Base-by-base conservation (phyloP, 2,329 filamentous ascomycete genomes). In the Trichoderma sp. region DNA sequence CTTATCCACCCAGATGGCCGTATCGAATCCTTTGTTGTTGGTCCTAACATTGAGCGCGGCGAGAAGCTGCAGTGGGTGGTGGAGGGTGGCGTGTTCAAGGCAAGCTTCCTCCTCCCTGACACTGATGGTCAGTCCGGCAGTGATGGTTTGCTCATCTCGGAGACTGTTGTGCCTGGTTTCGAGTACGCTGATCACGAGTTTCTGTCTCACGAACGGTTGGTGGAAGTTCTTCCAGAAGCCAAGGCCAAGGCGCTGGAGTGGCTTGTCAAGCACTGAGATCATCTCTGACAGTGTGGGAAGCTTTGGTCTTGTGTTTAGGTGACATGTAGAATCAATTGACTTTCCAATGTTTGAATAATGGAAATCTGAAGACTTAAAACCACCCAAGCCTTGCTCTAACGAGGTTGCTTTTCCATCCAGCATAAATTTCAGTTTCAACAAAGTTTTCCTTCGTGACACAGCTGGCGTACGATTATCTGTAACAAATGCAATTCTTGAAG, bases 51-150 rank as follows among this genome's bases (percentile, higher is more conserved):
- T 6, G 85, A 84, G 4, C 82, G 80, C 0, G 92, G 91, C 0
- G 92, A 94, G 85, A 88, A 81, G 80, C 77, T 92, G 79, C 91
- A 93, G 81, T 94, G 92, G 92, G 85, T 93, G 76, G 91, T 94
- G 8, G 90, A 92, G 71, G 91, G 92, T 0, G 91, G 90, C 5
- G 90, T 91, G 81, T 94, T 88, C 81, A 94, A 93, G 83, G 89
- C 88, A 12, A 91, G 87, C 79, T 93, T 88, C 81, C 79, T 93
- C 75, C 81, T 92, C 38, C 78, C 82, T 60, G 75, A 67, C 8
- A 86, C 88, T 69, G 81, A 80, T 27, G 82, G 83, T 60, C 45
- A 66, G 33, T 82, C 80, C 31, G 81, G 78, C 3, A 85, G 83
- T 50, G 85, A 85, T 21, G 90, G 89, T 0, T 81, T 93, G 78